Percentiles rank a stretch among this genome's conserved stretches.
phyloP scores from a whole-genome alignment of 2,329 filamentous ascomycete genomes.

The Ceratocystiopsis sp. region DNA sequence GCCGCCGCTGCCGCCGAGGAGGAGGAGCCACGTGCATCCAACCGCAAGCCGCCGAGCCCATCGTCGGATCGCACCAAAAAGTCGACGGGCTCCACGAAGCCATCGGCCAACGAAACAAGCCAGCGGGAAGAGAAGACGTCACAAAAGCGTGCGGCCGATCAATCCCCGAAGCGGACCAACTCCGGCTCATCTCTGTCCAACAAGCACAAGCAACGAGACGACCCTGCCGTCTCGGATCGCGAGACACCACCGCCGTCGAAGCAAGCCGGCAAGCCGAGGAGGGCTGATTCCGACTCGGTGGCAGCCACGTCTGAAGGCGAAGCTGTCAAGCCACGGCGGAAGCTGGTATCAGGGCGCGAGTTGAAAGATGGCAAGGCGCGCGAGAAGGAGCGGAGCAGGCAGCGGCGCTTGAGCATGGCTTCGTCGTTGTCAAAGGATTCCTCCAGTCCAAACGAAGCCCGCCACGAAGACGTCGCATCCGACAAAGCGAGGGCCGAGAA shows the following conservation, averaged over 20 bases:
- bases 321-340: conserved; percentile 41
- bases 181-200: not conserved
- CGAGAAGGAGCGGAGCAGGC: conserved; percentile 18
- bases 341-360: conserved; percentile 46
- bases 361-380: conserved; percentile 32
- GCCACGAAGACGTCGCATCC: conserved; percentile 25
- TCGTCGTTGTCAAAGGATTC: conserved; percentile 35
- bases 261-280: conserved; percentile 30
- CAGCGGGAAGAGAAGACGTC: conserved; percentile 29
- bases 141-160: conserved; percentile 14
- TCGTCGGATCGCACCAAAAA: conserved; percentile 28
- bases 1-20: conserved; percentile 29
- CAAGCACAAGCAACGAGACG: conserved; percentile 11
- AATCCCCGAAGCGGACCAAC: conserved; percentile 29
- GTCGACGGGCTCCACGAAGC: conserved; percentile 13
- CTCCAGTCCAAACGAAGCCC: conserved; percentile 32
- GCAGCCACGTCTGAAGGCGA: conserved; percentile 39
- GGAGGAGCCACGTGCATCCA: conserved; percentile 23
- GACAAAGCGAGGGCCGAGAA: conserved; percentile 37
- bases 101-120: conserved; percentile 18
- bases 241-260: conserved; percentile 35
- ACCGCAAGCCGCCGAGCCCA: conserved; percentile 32
- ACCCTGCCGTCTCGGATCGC: conserved; percentile 23
- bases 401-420: conserved; percentile 39
- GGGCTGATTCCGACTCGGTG: conserved; percentile 35